Evolutionary conservation across 345 rosid genomes (phyloP), one percentile per base, ranked within the genome.

Genomic region (Pistacia atlantica): DNA sequence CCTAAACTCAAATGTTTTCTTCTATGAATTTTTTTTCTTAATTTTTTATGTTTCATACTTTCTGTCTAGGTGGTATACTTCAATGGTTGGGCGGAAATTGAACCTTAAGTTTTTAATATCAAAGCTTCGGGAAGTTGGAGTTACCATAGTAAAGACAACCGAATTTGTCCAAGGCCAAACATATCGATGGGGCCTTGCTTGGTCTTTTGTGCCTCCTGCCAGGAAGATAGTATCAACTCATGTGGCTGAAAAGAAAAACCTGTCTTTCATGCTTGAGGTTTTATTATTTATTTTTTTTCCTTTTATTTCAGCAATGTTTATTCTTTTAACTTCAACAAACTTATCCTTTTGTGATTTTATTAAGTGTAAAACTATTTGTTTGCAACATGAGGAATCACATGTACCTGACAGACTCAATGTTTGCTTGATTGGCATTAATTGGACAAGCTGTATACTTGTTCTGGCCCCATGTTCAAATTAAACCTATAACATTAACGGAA

Each of bases 141-240:
- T 79, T 52, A 89, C 97, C 49, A 58, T 92, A 62, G 95, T 96
- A 58, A 93, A 91, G 85, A 90, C 98, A 67, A 93, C 93, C 67
- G 97, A 96, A 75, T 96, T 93, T 83, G 89, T 90, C 58, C 95
- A 96, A 80, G 99, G 99, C 12, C 89, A 89, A 80, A 92, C 99
- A 66, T 85, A 90, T 67, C 90, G 97, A 63, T 93, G 98, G 98
- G 97, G 98, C 57, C 90, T 96, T 71, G 98, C 97, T 58, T 93
- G 97, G 97, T 93, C 98, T 59, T 92, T 91, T 72, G 66, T 91
- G 73, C 92, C 96, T 72, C 88, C 90, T 48, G 61, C 78, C 81
- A 84, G 77, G 88, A 88, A 86, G 89, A 86, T 93, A 69, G 33
- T 89, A 77, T 72, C 87, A 31, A 78, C 88, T 46, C 87, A 72